phyloP scores from a whole-genome alignment of 768 basidiomycete species.

The Asterophora lycoperdoides region DNA sequence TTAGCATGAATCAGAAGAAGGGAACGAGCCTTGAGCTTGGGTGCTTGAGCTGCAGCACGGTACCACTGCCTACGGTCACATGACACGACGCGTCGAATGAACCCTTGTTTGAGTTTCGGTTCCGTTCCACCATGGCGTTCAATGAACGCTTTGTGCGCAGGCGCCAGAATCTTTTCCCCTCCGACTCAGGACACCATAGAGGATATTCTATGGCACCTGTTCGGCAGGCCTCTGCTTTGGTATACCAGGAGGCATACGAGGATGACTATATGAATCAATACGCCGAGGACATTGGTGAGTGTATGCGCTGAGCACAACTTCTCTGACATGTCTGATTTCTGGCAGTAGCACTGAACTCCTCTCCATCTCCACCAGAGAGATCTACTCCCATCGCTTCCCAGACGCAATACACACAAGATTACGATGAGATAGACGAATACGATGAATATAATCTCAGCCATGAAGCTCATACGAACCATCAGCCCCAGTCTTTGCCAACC shows the following conservation, averaged over 20 bases:
- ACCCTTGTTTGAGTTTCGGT: neutral
- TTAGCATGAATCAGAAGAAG: neutral
- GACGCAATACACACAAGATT: neutral
- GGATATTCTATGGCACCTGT: neutral
- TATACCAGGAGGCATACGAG: neutral
- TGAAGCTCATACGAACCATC: neutral
- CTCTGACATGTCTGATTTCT: neutral
- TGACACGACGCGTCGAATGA: slow-evolving; percentile 9
- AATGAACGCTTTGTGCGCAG: slow-evolving; percentile 5
- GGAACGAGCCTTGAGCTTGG: no score
- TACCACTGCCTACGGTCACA: slow-evolving; percentile 1
- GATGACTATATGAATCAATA: slow-evolving; percentile 20
- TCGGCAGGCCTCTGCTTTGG: neutral
- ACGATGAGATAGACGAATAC: slow-evolving; percentile 15
- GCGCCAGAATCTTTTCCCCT: neutral
- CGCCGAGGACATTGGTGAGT: slow-evolving; percentile 31
- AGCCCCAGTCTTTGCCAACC: neutral
- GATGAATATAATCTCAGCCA: slow-evolving; percentile 2
- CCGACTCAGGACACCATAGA: neutral
- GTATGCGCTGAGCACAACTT: slow-evolving; percentile 26
- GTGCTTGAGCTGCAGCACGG: neutral
- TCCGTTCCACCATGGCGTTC: slow-evolving; percentile 11
- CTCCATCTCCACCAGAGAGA: slow-evolving; percentile 15
- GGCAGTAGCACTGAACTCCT: slow-evolving; percentile 14
- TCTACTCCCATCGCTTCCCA: neutral